Percentiles rank a stretch among this genome's conserved stretches.
phyloP scores from a whole-genome alignment of 2,329 filamentous ascomycete genomes.

The Aspergillus amoenus region DNA sequence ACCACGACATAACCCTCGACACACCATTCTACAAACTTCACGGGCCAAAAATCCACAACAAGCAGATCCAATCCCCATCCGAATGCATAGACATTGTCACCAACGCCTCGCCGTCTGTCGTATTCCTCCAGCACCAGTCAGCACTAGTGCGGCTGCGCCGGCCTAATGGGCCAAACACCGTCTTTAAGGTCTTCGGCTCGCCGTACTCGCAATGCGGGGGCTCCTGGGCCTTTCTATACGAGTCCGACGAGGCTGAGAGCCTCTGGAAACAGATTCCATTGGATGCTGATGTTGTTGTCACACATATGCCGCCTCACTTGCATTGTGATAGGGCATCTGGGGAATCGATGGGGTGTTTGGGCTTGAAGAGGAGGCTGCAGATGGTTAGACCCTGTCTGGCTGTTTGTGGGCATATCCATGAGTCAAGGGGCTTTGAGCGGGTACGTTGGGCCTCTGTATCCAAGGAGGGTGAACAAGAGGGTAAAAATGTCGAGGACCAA shows the following conservation, averaged over 20 bases:
- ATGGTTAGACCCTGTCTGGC: conserved; percentile 51
- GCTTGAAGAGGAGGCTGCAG: conserved; percentile 46
- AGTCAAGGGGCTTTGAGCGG: conserved; percentile 54
- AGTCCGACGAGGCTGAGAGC: conserved; percentile 36
- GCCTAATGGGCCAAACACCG: conserved; percentile 47
- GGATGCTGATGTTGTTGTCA: conserved; percentile 55
- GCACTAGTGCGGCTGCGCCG: conserved; percentile 45
- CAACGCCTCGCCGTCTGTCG: conserved; percentile 43
- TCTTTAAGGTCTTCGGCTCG: conserved; percentile 59
- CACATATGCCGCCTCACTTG: conserved; percentile 55
- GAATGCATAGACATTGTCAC: conserved; percentile 46
- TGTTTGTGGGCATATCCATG: conserved; percentile 62
- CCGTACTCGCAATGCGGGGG: conserved; percentile 51
- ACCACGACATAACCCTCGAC: conserved; percentile 59
- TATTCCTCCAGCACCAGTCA: conserved; percentile 54
- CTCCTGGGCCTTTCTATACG: conserved; percentile 59
- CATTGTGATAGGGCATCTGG: conserved; percentile 46
- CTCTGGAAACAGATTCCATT: conserved; percentile 53
- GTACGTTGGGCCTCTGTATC: conserved; percentile 46
- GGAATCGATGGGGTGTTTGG: conserved; percentile 49
- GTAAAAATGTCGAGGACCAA: conserved; percentile 10
- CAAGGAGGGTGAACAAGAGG: not conserved
- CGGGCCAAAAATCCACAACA: conserved; percentile 45
- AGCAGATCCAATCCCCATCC: conserved; percentile 33
- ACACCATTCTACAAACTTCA: conserved; percentile 47